Evolutionary conservation across 495 filamentous ascomycete species (phyloP), one percentile per base, ranked within the genome.

Genomic region (Parmelia sp.): DNA sequence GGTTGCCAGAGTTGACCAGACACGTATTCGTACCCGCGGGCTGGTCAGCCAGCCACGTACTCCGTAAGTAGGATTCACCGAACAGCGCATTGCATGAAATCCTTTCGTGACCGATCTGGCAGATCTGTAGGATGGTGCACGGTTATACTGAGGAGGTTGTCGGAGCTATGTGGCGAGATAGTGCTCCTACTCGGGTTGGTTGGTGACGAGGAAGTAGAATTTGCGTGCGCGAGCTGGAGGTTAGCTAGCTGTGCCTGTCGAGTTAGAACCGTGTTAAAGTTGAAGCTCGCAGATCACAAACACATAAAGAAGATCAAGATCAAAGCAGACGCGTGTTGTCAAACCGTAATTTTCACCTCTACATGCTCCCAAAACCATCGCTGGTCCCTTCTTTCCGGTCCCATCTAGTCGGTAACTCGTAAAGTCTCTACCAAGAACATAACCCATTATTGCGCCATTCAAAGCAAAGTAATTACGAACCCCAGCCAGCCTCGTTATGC

Each of bases 251-350:
- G 51, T 33, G 17, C 51, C 7, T 55, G 51, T 15, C 33, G 27
- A 51, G 51, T 55, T 33, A 55, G 27, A 4, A 21, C 19, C 4
- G 3, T 7, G 8, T 19, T 35, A 14, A 0, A 9, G 21, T 19
- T 25, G 2, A 8, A 33, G 17, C 10, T 19, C 51, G 33, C 44
- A 29, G 27, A 33, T 55, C 27, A 55, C 25, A 55, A 33, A 25
- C 27, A 31, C 49, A 19, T 17, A 55, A 3, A 3, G 21, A 55
- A 14, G 8, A 53, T 9, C n/a, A 23, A 25, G 10, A 33, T 0
- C 5, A 55, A 33, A 55, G 51, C 51, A 55, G 33, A 53, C 51
- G 51, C 51, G 21, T 55, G 51, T 33, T 55, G 51, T 55, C 51
- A 55, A 55, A 55, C 51, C 51, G 17, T 55, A 6, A 21, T 33